Evolutionary conservation across 2,329 filamentous ascomycete genomes (phyloP), one percentile per base, ranked within the genome.

Genomic region (Aspergillus tanneri): DNA sequence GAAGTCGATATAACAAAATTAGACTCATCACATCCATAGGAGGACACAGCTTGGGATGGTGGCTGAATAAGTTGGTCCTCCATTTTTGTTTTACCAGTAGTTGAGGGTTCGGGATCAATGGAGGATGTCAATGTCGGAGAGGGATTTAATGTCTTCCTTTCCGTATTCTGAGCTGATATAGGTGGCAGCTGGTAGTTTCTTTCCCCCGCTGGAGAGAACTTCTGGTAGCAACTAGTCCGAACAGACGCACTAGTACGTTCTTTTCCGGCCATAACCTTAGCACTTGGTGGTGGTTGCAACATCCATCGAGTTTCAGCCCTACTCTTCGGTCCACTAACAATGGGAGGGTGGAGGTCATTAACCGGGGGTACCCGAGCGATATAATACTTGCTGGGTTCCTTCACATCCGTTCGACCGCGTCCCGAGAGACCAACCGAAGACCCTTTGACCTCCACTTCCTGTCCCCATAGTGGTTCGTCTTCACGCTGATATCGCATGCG

Each of bases 241-340:
- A 57, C 52, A 19, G 62, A 59, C 8, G 54, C 42, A 40, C 52
- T 56, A 24, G 61, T 61, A 4, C 58, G 61, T 43, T 88, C 82
- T 66, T 91, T 93, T 56, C 90, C 91, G 55, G 87, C 87, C 91
- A 96, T 96, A 50, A 96, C 78, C 66, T 86, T 90, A 47, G 91
- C 90, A 25, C 86, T 82, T n/a, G 91, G 91, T 1, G 90, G 90
- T 2, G 91, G 91, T 63, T 95, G 89, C 43, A 95, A 75, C 90
- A 96, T 96, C 91, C 91, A 96, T 62, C 79, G 80, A 46, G 87
- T 86, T 50, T 88, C 89, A 46, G 84, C 83, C 62, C 76, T 83
- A 64, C 81, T 84, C 28, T 77, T 79, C 11, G 85, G 87, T 47
- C 82, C 86, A 70, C 84, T 88, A 67, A 93, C 87, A 43, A 95